Percentiles rank a stretch among this genome's conserved stretches.
Evolutionary conservation across 805 yeast species (phyloP).

Genomic region (Wickerhamiella brachini): DNA sequence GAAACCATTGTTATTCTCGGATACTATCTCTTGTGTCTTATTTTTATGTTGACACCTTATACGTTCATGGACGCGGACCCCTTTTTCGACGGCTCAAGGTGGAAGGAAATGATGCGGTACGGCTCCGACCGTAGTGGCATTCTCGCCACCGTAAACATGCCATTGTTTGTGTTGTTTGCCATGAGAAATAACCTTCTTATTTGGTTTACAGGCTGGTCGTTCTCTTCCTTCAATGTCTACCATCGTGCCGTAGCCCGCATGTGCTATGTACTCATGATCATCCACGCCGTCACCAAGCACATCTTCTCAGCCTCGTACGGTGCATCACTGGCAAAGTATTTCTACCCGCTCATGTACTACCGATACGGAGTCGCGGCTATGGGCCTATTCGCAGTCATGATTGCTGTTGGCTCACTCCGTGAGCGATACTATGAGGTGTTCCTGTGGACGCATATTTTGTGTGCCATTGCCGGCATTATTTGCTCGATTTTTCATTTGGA

Average conservation of each 20-base stretch:
- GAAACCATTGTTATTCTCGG: constrained; percentile 33
- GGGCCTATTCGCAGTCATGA: constrained; percentile 26
- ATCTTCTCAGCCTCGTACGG: constrained; percentile 27
- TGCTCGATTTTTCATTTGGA: constrained; percentile 43
- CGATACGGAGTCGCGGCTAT: constrained; percentile 26
- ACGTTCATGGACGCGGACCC: constrained; percentile 24
- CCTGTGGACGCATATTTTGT: constrained; percentile 36
- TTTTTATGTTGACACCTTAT: constrained; percentile 23
- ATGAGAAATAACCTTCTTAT: constrained; percentile 50
- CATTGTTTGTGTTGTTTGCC: constrained; percentile 43
- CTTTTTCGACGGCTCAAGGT: constrained; percentile 21
- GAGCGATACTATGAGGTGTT: constrained; percentile 40
- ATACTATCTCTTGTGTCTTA: constrained; percentile 27
- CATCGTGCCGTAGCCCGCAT: constrained; percentile 47
- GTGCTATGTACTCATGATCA: constrained; percentile 28
- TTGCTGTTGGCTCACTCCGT: constrained; percentile 39
- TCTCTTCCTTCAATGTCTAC: constrained; percentile 39
- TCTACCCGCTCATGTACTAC: constrained; percentile 25
- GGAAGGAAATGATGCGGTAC: constrained; percentile 28
- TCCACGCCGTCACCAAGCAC: constrained; percentile 40
- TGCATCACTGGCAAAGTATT: constrained; percentile 21
- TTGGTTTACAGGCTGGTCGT: constrained; percentile 46
- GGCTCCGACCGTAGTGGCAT: constrained; percentile 45
- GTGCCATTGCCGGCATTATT: constrained; percentile 39
- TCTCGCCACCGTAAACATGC: constrained; percentile 33